These are phyloP conservation scores for Penicillium argentinense DNA, from an alignment of 495 filamentous ascomycete genomes.

Conservation along the genomic window DNA sequence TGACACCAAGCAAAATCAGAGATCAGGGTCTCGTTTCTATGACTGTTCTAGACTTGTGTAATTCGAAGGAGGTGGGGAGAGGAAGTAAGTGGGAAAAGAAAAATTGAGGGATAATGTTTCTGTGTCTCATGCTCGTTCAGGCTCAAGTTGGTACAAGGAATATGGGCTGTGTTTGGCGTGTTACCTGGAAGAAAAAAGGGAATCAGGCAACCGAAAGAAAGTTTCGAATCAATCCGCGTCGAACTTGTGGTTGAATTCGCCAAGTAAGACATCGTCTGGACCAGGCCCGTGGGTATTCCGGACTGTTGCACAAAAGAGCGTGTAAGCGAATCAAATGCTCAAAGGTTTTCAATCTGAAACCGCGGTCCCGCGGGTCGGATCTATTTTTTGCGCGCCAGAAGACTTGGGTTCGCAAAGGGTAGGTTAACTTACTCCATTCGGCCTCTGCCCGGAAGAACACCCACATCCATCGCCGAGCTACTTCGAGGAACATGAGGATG, in stretches of 20 bases:
- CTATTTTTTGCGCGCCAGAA: conserved; percentile 2
- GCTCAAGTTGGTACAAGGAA: neutral
- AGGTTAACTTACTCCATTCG: conserved; percentile 68
- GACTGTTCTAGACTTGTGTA: conserved; percentile 12
- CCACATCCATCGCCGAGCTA: conserved; percentile 91
- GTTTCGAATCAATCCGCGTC: conserved; percentile 46
- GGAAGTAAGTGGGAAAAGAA: neutral
- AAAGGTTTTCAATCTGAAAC: neutral
- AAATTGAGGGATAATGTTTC: conserved; percentile 6
- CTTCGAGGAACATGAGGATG: conserved; percentile 80
- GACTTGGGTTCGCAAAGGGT: neutral
- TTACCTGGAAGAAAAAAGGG: neutral
- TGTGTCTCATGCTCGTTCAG: conserved; percentile 25
- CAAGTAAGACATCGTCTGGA: conserved; percentile 55
- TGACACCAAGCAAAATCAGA: conserved; percentile 11
- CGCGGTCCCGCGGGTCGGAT: neutral
- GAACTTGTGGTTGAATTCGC: conserved; percentile 51
- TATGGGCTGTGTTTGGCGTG: neutral
- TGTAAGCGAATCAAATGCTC: conserved; percentile 19
- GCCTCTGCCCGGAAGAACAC: conserved; percentile 93
- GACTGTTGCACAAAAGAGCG: conserved; percentile 34
- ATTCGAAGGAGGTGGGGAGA: neutral
- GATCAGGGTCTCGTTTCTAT: conserved; percentile 20
- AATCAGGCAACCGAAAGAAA: conserved; percentile 4
- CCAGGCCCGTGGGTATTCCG: conserved; percentile 53